Base-by-base conservation (phyloP, 345 rosid genomes). In the Gynandropsis gynandra region DNA sequence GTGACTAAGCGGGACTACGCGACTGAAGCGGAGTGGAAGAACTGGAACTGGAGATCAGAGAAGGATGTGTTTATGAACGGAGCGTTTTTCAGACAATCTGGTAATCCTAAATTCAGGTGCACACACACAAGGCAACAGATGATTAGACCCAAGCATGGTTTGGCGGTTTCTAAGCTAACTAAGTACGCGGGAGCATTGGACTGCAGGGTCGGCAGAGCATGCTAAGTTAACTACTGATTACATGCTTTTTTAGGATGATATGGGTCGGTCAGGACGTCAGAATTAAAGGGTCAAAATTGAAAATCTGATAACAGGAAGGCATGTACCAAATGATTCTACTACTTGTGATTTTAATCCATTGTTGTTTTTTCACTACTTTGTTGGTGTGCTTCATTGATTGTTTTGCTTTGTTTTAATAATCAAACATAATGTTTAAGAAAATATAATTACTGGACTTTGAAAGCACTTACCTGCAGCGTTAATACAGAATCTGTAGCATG, bases 1-100 rank as follows among this genome's bases (percentile, higher is more conserved):
- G 82, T 81, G 18, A 76, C 95, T 1, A 73, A 82, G 52, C 69
- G 87, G 42, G 69, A 71, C 64, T 74, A 74, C 35, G 75, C 83
- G 0, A 0, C 64, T 0, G 74, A 67, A 9, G 69, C 64, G 0
- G 76, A 76, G 32, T 85, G 89, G 89, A 76, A 55, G 41, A 58
- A 73, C 0, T 82, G 95, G 95, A 60, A 37, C 33, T 85, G 95
- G 87, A 71, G 69, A 67, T 82, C 95, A 17, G 80, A 80, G 21
- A 77, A 76, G 41, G 95, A 85, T 53, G 11, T 74, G 9, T 51
- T 85, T 55, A 69, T 78, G 63, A 82, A 85, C 13, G 90, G 85
- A 45, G 90, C 90, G 0, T 62, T 42, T 45, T 82, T 76, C 29
- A 66, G 69, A 64, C 64, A 74, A 50, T 80, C 81, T 1, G 83